Evolutionary conservation across 139 green algal species (phyloP).

Genomic region (Astrephomene gubernaculifera): DNA sequence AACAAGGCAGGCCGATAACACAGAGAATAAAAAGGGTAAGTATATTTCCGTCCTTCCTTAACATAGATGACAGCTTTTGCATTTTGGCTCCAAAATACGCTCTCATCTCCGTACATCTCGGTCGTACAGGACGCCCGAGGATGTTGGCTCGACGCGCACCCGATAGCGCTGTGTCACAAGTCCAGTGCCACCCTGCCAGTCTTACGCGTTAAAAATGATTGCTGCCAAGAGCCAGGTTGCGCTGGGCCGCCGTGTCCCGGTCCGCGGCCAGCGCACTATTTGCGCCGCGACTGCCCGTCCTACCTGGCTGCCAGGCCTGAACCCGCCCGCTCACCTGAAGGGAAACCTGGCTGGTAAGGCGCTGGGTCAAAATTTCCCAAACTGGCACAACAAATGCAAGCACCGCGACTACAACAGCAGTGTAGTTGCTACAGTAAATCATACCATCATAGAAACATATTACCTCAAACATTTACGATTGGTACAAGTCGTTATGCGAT

Average conservation of each 20-base stretch:
- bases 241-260: constrained; percentile 20
- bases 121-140: neutral
- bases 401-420: too few relatives aligned
- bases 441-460: too few relatives aligned
- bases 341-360: constrained; percentile 59
- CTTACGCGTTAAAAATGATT: constrained; percentile 17
- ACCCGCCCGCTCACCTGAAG: constrained; percentile 54
- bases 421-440: too few relatives aligned
- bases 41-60: too few relatives aligned
- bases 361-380: too few relatives aligned
- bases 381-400: too few relatives aligned
- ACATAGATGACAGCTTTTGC: too few relatives aligned
- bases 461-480: too few relatives aligned
- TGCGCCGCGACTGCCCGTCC: constrained; percentile 29
- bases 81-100: constrained; percentile 2
- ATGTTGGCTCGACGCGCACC: neutral
- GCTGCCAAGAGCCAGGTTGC: constrained; percentile 34
- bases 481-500: too few relatives aligned
- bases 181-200: constrained; percentile 25
- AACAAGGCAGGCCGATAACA: too few relatives aligned
- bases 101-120: constrained; percentile 11
- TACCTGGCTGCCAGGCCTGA: constrained; percentile 47
- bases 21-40: too few relatives aligned
- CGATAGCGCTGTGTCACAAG: neutral
- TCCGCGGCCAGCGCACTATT: constrained; percentile 17